Conservation (phyloP, 2,329 filamentous ascomycete genomes). For the Nemania sp. region DNA sequence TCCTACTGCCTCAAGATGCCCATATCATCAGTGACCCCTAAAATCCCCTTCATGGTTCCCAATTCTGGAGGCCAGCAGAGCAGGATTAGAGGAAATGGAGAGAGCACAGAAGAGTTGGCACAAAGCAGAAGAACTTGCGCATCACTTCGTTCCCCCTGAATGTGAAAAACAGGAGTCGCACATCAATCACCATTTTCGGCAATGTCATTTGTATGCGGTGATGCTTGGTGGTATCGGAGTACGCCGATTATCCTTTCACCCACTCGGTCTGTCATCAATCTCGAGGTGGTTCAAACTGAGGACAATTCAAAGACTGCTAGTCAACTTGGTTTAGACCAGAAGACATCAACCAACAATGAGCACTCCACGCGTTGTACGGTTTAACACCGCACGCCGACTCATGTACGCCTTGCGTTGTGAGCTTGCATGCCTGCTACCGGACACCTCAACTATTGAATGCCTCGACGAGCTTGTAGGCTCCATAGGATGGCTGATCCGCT, state of each 20-base stretch:
- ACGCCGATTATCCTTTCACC: slow-evolving; percentile 14
- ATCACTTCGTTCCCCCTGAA: slow-evolving; percentile 18
- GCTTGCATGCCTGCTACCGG: slow-evolving; percentile 11
- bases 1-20: slow-evolving; percentile 8
- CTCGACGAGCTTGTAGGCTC: slow-evolving; percentile 24
- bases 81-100: slow-evolving; percentile 16
- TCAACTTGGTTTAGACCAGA: slow-evolving; percentile 25
- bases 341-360: slow-evolving; percentile 20
- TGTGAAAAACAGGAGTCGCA: slow-evolving; percentile 16
- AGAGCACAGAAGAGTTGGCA: slow-evolving; percentile 12
- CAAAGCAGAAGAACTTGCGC: slow-evolving; percentile 13
- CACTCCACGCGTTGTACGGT: slow-evolving; percentile 16
- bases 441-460: slow-evolving; percentile 14
- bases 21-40: slow-evolving; percentile 22
- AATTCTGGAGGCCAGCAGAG: slow-evolving; percentile 4
- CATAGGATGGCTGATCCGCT: slow-evolving; percentile 18
- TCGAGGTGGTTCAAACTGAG: slow-evolving; percentile 16
- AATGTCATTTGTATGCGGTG: slow-evolving; percentile 21
- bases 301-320: slow-evolving; percentile 24
- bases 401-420: slow-evolving; percentile 17
- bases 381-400: slow-evolving; percentile 19
- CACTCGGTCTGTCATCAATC: slow-evolving; percentile 16
- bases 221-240: slow-evolving; percentile 12
- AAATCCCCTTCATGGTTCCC: slow-evolving; percentile 23
- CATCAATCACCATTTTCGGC: slow-evolving; percentile 11